phyloP scores from a whole-genome alignment of 2,329 filamentous ascomycete species.

The Trichoderma afroharzianum region DNA sequence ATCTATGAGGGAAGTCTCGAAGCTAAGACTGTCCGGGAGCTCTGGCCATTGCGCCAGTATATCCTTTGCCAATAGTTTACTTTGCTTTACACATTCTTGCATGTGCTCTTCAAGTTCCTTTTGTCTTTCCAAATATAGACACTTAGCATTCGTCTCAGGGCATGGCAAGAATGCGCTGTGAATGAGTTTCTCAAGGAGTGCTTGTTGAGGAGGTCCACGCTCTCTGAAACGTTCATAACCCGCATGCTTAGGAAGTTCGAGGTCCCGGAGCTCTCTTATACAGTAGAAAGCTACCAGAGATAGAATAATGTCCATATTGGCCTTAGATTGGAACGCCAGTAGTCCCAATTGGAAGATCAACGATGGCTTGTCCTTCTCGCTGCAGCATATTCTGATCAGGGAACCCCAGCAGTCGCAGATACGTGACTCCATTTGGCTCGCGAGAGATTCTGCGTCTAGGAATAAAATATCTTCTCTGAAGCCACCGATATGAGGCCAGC shows the following conservation, averaged over 20 bases:
- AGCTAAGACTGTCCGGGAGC: no score
- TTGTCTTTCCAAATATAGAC: no score
- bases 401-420: not conserved
- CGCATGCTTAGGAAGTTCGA: conserved; percentile 7
- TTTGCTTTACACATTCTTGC: no score
- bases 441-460: no score
- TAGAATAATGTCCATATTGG: conserved; percentile 5
- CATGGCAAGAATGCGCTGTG: no score
- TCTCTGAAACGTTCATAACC: conserved; percentile 18
- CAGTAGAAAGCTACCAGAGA: conserved; percentile 18
- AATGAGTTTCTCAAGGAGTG: no score
- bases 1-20: not conserved
- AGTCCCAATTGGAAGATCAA: conserved; percentile 18
- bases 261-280: not conserved
- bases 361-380: not conserved
- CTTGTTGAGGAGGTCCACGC: no score
- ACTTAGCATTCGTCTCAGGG: no score
- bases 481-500: not conserved
- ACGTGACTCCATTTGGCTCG: no score
- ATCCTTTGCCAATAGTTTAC: no score
- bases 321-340: not conserved
- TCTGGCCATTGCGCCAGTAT: no score
- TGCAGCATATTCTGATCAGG: conserved; percentile 7
- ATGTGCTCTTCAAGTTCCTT: no score
- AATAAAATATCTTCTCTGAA: not conserved